Evolutionary conservation across 164 flowering plant species (phyloP), one percentile per base, ranked within the genome.

Genomic region (Berberis vulgaris): DNA sequence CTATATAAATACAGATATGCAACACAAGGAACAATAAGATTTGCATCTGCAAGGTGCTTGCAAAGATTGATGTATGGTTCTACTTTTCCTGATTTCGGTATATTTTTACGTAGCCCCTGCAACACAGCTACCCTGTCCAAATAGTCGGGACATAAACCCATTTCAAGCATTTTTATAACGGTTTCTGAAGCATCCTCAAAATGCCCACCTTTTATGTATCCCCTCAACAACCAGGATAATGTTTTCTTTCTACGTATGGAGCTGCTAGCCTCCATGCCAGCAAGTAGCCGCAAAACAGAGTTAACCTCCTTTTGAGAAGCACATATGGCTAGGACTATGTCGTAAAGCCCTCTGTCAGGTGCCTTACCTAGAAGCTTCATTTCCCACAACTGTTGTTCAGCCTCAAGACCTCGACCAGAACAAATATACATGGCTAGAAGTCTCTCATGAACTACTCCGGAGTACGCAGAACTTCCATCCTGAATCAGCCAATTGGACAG

Each of bases 401-500:
- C 96, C 69, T 86, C 87, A 49, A 76, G 73, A 26, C 96, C 97
- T 50, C 80, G 83, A n/a, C 98, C 98, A 50, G 96, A 87, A 73
- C 98, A 93, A 47, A 87, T 77, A 59, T 89, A 86, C 94, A 93
- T 85, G 6, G 97, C 92, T 12, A 93, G 88, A 54, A 93, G 96
- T 67, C 91, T 80, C 78, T 89, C 98, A 57, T 82, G 88, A 45
- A 86, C 84, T 62, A 83, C 75, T 9, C 84, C 85, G 49, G 62
- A 44, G 40, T 86, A 73, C 1, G 79, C 46, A 70, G 86, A 57
- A 61, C 77, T 77, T 57, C 85, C 90, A 50, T 85, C 89, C 53
- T 84, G 62, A 65, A 78, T 72, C 40, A 79, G 87, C 97, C 98
- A 89, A 40, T 74, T 70, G 47, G 97, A 84, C 52, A 93, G 70